These are phyloP conservation scores for Corinectria fuckeliana DNA, from an alignment of 2,329 filamentous ascomycete genomes.

Conservation along the genomic window DNA sequence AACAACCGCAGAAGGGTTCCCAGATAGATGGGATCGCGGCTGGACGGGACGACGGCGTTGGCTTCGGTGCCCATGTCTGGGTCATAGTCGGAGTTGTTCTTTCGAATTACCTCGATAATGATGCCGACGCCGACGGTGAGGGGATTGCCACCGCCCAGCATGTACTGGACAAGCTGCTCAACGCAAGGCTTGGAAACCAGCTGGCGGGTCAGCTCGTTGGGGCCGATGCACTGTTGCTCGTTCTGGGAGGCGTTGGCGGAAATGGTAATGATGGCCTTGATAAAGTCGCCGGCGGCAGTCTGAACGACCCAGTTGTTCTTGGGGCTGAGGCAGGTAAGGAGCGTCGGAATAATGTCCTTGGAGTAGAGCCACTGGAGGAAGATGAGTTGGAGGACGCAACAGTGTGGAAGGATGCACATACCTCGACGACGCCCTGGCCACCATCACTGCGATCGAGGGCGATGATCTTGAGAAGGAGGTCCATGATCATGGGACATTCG, in stretches of 20 bases:
- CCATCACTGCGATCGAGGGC: conserved; percentile 92
- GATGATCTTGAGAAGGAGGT: conserved; percentile 94
- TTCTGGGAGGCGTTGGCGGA: conserved; percentile 98
- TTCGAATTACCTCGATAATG: conserved; percentile 96
- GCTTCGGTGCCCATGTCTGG: conserved; percentile 86
- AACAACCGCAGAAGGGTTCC: conserved; percentile 89
- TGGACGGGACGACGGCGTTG: conserved; percentile 77
- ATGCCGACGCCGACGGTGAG: conserved; percentile 96
- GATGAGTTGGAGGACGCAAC: conserved; percentile 20
- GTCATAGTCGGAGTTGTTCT: conserved; percentile 99
- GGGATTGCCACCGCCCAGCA: conserved; percentile 92
- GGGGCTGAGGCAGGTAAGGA: conserved; percentile 86
- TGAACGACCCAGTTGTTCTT: conserved; percentile 89
- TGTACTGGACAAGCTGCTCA: conserved; percentile 83
- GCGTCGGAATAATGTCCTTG: conserved; percentile 83
- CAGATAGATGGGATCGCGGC: conserved; percentile 92
- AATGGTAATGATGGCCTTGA: conserved; percentile 98
- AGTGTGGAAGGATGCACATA: conserved; percentile 49
- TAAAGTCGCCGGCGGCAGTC: conserved; percentile 94
- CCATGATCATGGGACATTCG: conserved; percentile 98
- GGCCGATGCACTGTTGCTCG: conserved; percentile 97
- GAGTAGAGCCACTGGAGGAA: conserved; percentile 85
- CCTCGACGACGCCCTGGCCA: conserved; percentile 92
- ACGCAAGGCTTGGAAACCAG: conserved; percentile 88
- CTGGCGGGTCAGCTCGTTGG: conserved; percentile 94